A percentile compares a stretch with the other conserved stretches of the same genome.
phyloP scores from a whole-genome alignment of 73 alveolate species.

The Tetrahymena borealis region DNA sequence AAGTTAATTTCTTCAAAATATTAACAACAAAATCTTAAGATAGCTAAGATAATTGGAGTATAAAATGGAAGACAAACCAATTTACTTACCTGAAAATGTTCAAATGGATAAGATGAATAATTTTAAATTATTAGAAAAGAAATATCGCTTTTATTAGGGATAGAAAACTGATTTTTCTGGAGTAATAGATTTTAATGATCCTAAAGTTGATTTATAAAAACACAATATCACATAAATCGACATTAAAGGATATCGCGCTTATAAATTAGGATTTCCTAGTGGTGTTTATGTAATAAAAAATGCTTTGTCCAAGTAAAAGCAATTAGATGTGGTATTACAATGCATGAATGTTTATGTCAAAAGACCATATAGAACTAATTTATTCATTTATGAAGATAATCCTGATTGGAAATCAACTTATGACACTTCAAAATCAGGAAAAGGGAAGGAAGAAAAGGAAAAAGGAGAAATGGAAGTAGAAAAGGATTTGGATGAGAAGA shows the following conservation, averaged over 20 bases:
- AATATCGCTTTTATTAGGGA: conserved; percentile 8
- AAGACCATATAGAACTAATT: conserved; percentile 35
- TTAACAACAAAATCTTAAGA: no score
- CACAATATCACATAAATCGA: background rate
- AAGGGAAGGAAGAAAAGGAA: background rate
- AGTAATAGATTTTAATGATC: conserved; percentile 4
- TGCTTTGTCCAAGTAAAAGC: background rate
- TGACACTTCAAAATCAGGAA: background rate
- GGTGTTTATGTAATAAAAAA: conserved; percentile 16
- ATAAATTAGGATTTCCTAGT: conserved; percentile 12
- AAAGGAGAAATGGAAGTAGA: background rate
- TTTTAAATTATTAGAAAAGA: conserved; percentile 4
- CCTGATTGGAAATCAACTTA: background rate
- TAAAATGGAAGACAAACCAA: background rate
- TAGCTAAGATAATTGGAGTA: background rate
- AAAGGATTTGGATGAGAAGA: background rate
- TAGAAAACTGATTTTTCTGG: conserved; percentile 26
- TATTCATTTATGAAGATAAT: conserved; percentile 9
- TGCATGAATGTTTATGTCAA: conserved; percentile 26
- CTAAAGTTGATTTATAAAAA: background rate
- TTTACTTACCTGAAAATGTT: background rate
- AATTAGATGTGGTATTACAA: background rate
- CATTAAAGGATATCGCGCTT: background rate
- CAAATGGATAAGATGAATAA: background rate
- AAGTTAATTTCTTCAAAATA: background rate